Base-by-base conservation (phyloP, 2,329 filamentous ascomycete genomes). In the Hypoxylon sp. region DNA sequence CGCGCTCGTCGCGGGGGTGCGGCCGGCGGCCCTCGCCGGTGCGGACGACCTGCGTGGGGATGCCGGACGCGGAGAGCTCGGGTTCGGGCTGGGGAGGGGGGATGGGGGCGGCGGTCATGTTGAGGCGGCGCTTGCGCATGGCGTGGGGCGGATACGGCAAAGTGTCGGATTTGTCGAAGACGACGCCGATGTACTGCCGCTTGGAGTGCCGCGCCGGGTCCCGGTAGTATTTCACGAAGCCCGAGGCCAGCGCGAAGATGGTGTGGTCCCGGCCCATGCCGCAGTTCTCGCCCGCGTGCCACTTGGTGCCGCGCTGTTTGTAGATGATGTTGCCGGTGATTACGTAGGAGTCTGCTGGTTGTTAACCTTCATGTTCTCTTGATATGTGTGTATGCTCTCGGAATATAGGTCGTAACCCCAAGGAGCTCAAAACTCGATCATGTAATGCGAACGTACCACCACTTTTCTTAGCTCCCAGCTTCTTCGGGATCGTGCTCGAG, bases 281-380 rank as follows among this genome's bases (percentile, higher is more conserved):
- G 78, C 91, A 92, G 80, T 99, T 98, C 77, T 98, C 95, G 73
- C 95, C 95, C 0, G 95, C 91, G 77, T 90, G 94, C 95, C 95
- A 99, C 73, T 89, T 87, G 3, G 95, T 96, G 72, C 95, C 95
- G 73, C 94, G 90, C 80, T 99, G 95, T 77, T 93, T 93, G 87
- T 95, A 99, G 80, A 99, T 91, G 79, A 99, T 99, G 82, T 97
- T 98, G 56, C 95, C 95, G 4, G 94, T 91, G 61, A 97, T 91
- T 34, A 99, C 95, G 78, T 90, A 97, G 82, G 97, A 91, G 76
- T 94, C 91, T 94, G 74, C 7, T 7, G 37, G 2, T 22, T 2
- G 7, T 37, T 13, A 24, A 22, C 30, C 22, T 34, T 41, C 7
- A 4, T 8, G 5, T 20, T 37, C 26, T 13, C 30, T 20, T n/a